These are phyloP conservation scores for Excoecaria cochinchinensis DNA, from an alignment of 345 rosid species.

Conservation along the genomic window DNA sequence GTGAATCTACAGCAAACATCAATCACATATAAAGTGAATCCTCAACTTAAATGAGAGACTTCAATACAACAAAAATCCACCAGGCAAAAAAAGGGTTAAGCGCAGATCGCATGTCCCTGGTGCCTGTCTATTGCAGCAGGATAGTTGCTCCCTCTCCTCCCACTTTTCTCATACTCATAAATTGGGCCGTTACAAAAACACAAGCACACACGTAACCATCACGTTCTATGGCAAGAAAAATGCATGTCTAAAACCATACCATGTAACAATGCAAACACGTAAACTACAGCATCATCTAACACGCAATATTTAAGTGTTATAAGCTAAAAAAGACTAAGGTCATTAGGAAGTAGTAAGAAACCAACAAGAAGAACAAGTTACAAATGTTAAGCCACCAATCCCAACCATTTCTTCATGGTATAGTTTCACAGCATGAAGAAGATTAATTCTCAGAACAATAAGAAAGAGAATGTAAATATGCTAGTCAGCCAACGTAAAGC, in stretches of 20 bases:
- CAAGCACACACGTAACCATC: not conserved
- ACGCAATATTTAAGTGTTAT: not conserved
- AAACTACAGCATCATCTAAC: not conserved
- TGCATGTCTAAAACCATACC: not conserved
- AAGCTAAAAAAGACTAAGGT: not conserved
- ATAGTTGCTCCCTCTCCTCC: not conserved
- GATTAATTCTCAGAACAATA: not conserved
- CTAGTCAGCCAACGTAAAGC: not conserved
- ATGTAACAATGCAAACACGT: not conserved
- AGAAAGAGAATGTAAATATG: not conserved
- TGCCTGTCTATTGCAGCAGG: not conserved
- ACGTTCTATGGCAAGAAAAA: not conserved
- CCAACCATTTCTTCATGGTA: not conserved
- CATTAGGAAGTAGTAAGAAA: not conserved
- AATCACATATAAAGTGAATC: not conserved
- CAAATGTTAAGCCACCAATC: not conserved
- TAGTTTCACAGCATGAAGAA: not conserved
- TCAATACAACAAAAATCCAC: not conserved
- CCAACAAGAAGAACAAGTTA: not conserved
- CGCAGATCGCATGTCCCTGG: not conserved
- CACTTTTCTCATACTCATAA: not conserved
- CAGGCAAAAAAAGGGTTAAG: not conserved
- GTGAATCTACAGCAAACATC: not conserved
- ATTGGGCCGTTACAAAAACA: not conserved
- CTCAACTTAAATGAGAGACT: not conserved